Conservation (phyloP, 345 rosid genomes). For the Aethionema arabicum region DNA sequence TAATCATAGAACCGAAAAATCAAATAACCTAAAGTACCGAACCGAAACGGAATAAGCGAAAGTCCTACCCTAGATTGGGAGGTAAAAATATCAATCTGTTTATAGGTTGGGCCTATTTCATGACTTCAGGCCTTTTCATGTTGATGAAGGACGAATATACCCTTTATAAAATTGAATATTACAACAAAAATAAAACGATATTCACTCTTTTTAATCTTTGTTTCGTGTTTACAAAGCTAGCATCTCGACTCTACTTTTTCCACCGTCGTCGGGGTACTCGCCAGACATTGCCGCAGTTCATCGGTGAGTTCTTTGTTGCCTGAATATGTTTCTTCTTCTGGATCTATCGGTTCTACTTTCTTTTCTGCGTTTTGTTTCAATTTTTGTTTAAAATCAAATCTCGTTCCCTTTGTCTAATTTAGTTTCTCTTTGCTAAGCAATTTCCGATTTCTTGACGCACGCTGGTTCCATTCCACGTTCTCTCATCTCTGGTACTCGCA, state of each 20-base stretch:
- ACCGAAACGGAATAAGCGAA: too few species aligned
- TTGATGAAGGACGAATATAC: background rate
- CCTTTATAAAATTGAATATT: background rate
- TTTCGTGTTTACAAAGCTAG: conserved; percentile 26
- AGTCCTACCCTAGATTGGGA: too few species aligned
- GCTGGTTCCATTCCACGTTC: too few species aligned
- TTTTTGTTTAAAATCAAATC: conserved; percentile 9
- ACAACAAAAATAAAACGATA: background rate
- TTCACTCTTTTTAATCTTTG: conserved; percentile 8
- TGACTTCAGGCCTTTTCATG: background rate
- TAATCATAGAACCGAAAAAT: too few species aligned
- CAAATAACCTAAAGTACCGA: too few species aligned
- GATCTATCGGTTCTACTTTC: conserved; percentile 14
- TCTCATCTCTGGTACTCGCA: background rate
- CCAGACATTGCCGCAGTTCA: conserved; percentile 24
- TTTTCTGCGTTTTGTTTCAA: background rate
- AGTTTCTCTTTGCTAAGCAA: conserved; percentile 3
- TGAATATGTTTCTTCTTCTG: background rate
- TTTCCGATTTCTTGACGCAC: background rate
- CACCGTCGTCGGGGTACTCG: conserved; percentile 19
- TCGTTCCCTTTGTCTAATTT: conserved; percentile 14
- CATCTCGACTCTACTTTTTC: background rate
- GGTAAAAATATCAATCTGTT: too few species aligned
- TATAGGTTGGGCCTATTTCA: too few species aligned
- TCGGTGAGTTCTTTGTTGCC: conserved; percentile 6